A percentile compares a stretch with the other conserved stretches of the same genome.
These are phyloP conservation scores for Calonectria leucothoes DNA, from an alignment of 2,329 filamentous ascomycete genomes.

Conservation along the genomic window DNA sequence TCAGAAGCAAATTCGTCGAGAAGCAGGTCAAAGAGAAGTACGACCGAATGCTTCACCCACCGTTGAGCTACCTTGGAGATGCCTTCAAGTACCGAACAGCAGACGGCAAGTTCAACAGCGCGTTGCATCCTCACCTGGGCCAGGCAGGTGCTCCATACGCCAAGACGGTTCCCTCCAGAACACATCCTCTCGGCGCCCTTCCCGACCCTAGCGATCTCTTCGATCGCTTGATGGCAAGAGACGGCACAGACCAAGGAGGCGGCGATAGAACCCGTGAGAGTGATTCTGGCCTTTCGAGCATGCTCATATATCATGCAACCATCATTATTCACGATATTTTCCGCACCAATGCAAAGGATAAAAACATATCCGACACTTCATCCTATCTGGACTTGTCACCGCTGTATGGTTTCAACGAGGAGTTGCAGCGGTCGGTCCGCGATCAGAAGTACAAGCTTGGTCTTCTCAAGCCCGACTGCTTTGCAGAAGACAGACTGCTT, in stretches of 20 bases:
- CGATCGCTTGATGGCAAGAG: conserved; percentile 44
- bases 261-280: conserved; percentile 42
- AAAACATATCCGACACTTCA: conserved; percentile 49
- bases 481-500: conserved; percentile 72
- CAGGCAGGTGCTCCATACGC: conserved; percentile 45
- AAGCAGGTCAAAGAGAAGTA: conserved; percentile 33
- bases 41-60: conserved; percentile 35
- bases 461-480: conserved; percentile 66
- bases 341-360: conserved; percentile 47
- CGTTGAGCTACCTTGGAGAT: conserved; percentile 38
- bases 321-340: conserved; percentile 66
- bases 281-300: conserved; percentile 56
- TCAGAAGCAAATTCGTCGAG: background rate
- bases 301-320: conserved; percentile 61
- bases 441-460: conserved; percentile 48
- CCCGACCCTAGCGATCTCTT: conserved; percentile 47
- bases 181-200: conserved; percentile 37
- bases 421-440: conserved; percentile 49
- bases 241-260: conserved; percentile 10
- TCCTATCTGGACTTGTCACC: conserved; percentile 61
- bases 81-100: conserved; percentile 40
- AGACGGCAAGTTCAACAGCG: conserved; percentile 45
- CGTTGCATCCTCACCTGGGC: conserved; percentile 43
- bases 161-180: conserved; percentile 42
- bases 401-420: conserved; percentile 52